phyloP scores from a whole-genome alignment of 2,329 filamentous ascomycete genomes.

The Ophiostoma perfectum region DNA sequence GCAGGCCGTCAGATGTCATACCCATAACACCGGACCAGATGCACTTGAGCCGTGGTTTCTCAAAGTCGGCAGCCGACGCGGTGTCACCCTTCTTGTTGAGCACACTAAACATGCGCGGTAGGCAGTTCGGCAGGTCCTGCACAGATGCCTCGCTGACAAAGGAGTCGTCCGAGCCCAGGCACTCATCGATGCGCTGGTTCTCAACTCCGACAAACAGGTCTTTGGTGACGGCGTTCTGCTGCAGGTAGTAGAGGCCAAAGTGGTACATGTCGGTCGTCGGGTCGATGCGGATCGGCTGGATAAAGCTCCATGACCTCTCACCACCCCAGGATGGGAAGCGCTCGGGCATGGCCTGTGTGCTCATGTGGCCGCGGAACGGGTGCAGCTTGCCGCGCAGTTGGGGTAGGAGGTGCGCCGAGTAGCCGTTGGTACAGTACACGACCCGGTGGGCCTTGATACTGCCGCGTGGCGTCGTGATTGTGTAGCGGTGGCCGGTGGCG shows the following conservation, averaged over 20 bases:
- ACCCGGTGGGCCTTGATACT: slow-evolving; percentile 34
- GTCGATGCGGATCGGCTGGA: not conserved
- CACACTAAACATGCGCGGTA: slow-evolving; percentile 21
- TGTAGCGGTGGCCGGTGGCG: slow-evolving; percentile 30
- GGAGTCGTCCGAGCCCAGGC: slow-evolving; percentile 18
- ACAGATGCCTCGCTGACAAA: slow-evolving; percentile 5
- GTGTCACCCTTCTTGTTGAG: not conserved
- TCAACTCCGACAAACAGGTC: slow-evolving; percentile 25
- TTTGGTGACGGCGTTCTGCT: slow-evolving; percentile 19
- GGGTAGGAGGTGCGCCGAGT: slow-evolving; percentile 40
- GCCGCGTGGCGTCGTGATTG: slow-evolving; percentile 34
- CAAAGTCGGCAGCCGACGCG: not conserved
- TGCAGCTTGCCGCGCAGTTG: slow-evolving; percentile 35
- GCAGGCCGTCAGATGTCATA: slow-evolving; percentile 21
- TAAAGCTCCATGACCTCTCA: slow-evolving; percentile 25
- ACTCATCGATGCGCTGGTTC: slow-evolving; percentile 17
- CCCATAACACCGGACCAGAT: slow-evolving; percentile 24
- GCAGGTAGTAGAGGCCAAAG: slow-evolving; percentile 23
- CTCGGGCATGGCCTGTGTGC: slow-evolving; percentile 35
- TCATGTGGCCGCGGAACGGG: slow-evolving; percentile 41
- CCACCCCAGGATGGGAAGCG: slow-evolving; percentile 21
- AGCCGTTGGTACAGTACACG: slow-evolving; percentile 41
- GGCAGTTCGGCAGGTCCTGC: not conserved
- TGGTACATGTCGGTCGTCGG: slow-evolving; percentile 10
- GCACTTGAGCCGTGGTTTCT: slow-evolving; percentile 5